A percentile compares a stretch with the other conserved stretches of the same genome.
phyloP scores from a whole-genome alignment of 768 basidiomycete genomes.

The Rhizopogon rudus region DNA sequence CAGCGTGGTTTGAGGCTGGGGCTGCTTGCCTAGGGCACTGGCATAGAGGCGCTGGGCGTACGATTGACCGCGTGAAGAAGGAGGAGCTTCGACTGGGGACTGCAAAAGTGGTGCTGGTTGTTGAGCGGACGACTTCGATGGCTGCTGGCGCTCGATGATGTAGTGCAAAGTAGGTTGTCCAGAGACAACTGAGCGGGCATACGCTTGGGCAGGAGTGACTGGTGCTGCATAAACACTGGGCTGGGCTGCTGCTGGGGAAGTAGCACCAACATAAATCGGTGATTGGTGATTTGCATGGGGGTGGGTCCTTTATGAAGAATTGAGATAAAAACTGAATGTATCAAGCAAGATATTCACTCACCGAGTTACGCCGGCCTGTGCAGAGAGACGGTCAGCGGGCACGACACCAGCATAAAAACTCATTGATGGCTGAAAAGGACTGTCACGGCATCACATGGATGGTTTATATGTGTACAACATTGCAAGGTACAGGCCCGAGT shows the following conservation, averaged over 20 bases:
- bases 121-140: background rate
- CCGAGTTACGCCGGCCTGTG: background rate
- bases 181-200: conserved; percentile 10
- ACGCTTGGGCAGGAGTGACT: conserved; percentile 18
- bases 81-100: background rate
- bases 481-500: too few species aligned
- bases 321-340: background rate
- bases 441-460: background rate
- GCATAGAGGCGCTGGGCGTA: conserved; percentile 42
- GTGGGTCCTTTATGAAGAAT: background rate
- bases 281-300: background rate
- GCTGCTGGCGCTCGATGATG: conserved; percentile 16
- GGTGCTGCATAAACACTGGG: background rate
- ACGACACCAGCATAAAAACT: background rate
- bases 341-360: background rate
- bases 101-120: conserved; percentile 1
- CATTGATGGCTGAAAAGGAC: background rate
- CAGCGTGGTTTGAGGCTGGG: background rate
- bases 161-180: conserved; percentile 9
- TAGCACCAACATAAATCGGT: background rate
- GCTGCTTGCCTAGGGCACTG: conserved; percentile 26
- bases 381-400: background rate
- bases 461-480: too few species aligned
- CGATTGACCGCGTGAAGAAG: conserved; percentile 17
- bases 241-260: background rate